Evolutionary conservation across 768 basidiomycete species (phyloP).

Genomic region (Rubroboletus pulcherrimus): DNA sequence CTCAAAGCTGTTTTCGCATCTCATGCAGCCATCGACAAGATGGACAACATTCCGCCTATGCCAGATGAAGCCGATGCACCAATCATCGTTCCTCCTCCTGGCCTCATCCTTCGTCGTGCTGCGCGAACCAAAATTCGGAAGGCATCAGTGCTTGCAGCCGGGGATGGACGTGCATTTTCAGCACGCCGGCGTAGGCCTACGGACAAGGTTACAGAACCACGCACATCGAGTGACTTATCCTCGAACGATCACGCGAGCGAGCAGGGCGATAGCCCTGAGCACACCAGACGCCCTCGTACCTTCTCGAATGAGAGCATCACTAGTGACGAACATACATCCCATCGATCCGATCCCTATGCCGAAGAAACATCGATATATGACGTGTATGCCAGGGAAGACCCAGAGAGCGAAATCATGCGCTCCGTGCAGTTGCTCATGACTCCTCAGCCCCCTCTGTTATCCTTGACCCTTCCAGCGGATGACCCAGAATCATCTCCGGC

Average conservation of each 20-base stretch:
- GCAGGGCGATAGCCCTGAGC: slow-evolving; percentile 52
- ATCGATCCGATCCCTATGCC: slow-evolving; percentile 69
- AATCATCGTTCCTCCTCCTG: slow-evolving; percentile 79
- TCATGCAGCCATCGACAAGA: slow-evolving; percentile 56
- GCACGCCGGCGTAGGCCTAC: slow-evolving; percentile 29
- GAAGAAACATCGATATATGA: slow-evolving; percentile 85
- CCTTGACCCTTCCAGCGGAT: slow-evolving; percentile 23
- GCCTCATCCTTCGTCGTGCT: slow-evolving; percentile 84
- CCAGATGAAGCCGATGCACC: slow-evolving; percentile 86
- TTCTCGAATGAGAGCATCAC: slow-evolving; percentile 35
- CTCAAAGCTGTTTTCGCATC: slow-evolving; percentile 18
- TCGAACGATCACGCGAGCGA: slow-evolving; percentile 52
- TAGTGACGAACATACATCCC: slow-evolving; percentile 38
- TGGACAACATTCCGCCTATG: slow-evolving; percentile 64
- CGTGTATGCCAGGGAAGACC: slow-evolving; percentile 64
- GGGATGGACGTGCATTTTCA: slow-evolving; percentile 79
- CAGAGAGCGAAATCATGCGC: slow-evolving; percentile 36
- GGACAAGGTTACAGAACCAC: slow-evolving; percentile 36
- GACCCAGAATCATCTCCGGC: slow-evolving; percentile 1
- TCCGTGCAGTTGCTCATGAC: slow-evolving; percentile 20
- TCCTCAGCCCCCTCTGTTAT: slow-evolving; percentile 20
- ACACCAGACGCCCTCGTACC: slow-evolving; percentile 33
- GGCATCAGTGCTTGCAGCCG: slow-evolving; percentile 67
- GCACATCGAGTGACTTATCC: slow-evolving; percentile 68
- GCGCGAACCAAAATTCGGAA: slow-evolving; percentile 97